Percentiles rank a stretch among this genome's conserved stretches.
phyloP scores from a whole-genome alignment of 306 rosid species.

The Rosa lucieae region DNA sequence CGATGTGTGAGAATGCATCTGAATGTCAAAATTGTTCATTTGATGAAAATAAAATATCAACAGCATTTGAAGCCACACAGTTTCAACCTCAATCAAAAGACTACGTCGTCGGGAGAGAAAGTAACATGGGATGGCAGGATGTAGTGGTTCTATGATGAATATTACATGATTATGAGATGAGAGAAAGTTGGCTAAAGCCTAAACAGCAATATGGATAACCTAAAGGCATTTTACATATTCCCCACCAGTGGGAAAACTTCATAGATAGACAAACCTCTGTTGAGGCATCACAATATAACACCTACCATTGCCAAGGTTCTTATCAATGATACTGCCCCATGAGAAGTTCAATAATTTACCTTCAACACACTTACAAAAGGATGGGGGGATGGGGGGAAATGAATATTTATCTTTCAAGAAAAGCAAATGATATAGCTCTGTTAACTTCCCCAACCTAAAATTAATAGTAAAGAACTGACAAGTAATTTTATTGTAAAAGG shows the following conservation, averaged over 20 bases:
- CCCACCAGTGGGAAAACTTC: background rate
- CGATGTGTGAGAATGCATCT: background rate
- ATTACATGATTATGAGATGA: background rate
- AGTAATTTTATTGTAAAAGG: background rate
- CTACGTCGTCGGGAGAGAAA: background rate
- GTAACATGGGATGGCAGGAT: background rate
- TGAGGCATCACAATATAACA: background rate
- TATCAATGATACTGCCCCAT: background rate
- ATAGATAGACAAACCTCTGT: background rate
- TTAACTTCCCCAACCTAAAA: background rate
- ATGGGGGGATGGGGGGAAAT: background rate
- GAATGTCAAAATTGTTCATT: background rate
- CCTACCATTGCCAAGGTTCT: background rate
- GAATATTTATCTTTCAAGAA: background rate
- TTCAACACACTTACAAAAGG: background rate
- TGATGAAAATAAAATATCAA: background rate
- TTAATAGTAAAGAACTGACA: background rate
- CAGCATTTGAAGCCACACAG: conserved; percentile 6
- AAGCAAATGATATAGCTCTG: background rate
- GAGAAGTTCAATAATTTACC: background rate
- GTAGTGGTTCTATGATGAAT: background rate
- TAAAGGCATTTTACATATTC: background rate
- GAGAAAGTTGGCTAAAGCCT: background rate
- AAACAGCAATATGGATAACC: background rate
- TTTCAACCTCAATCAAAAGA: background rate